Evolutionary conservation across 2,329 filamentous ascomycete species (phyloP), one percentile per base, ranked within the genome.

Genomic region (Pseudogymnoascus sp.): DNA sequence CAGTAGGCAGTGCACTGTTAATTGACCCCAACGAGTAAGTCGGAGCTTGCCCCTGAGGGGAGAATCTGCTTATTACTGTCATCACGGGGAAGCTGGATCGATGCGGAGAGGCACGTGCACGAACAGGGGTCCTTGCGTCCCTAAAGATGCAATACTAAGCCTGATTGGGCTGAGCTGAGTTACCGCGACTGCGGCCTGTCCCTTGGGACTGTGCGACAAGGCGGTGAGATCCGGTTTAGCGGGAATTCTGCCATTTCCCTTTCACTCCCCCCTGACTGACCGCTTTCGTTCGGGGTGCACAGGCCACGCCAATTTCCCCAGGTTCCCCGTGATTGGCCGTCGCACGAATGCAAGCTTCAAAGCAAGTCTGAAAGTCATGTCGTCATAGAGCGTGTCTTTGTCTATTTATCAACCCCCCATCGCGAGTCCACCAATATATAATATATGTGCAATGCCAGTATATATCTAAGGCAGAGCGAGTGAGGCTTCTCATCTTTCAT

Each of bases 281-380:
- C 43, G 43, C 43, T 50, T 50, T 50, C 43, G 14, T 30, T 16
- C 4, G 43, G 11, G 16, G 20, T 25, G 43, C 43, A 50, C 43
- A 30, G 43, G 6, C 20, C 20, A 22, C 20, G 20, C 43, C 43
- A 50, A 28, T 16, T 50, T 6, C 14, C 8, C 14, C 5, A n/a
- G 4, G 41, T n/a, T 16, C 14, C 6, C 5, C 4, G 22, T 50
- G 22, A 50, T 50, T 50, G 41, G 78, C 79, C 8, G 77, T 85
- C 39, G 78, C 79, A 85, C 85, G 84, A 71, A 84, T 84, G 69
- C 86, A 86, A 69, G 75, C 82, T 76, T 76, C 79, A 64, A 89
- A 86, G 65, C 70, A 76, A 9, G 83, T 79, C 67, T 79, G 83
- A 69, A 81, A 77, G 65, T 77, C 77, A 60, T 83, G 65, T 62